Evolutionary conservation across 2,329 filamentous ascomycete species (phyloP), one percentile per base, ranked within the genome.

Genomic region (Trichoderma cornu-damae): DNA sequence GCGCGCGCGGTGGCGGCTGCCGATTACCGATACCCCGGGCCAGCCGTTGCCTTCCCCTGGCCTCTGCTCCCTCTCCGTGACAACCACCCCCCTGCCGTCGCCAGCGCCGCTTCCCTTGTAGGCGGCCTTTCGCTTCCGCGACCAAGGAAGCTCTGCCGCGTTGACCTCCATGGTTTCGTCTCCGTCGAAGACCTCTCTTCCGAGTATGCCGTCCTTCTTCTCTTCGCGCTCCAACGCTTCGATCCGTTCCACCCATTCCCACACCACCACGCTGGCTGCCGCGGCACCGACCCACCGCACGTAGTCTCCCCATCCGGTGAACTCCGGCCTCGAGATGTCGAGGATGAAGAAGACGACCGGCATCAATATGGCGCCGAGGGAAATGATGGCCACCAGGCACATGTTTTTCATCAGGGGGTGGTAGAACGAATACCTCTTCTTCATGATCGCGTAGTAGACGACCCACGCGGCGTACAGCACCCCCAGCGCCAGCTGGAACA

Each of bases 201-300:
- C 92, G 1, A 96, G 75, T 56, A 96, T 95, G 0, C 92, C 92
- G 65, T 96, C 91, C 72, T 95, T 96, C 72, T 92, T 90, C 70
- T 96, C 91, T 70, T 96, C 91, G 63, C 92, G 84, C 74, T 96
- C 92, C 60, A 96, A 73, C 0, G 91, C 90, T 70, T 96, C 92
- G 48, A 96, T 96, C 24, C 92, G 83, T 72, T 96, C 92, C 3
- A 96, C 92, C 92, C 92, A 96, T 72, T 96, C 92, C 92, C 92
- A 96, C 2, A 96, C 92, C 20, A 96, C 89, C n/a, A 96, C 92
- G 72, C 90, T 96, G 26, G 92, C 92, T 1, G 91, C 91, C 0
- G 92, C 91, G 1, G 91, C 91, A 47, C 92, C 92, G n/a, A 96
- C 92, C 92, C 92, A 96, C 66, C 91, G 81, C 44, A 96, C 92